Percentiles rank a stretch among this genome's conserved stretches.
phyloP scores from a whole-genome alignment of 306 rosid genomes.

The Senna siamea region DNA sequence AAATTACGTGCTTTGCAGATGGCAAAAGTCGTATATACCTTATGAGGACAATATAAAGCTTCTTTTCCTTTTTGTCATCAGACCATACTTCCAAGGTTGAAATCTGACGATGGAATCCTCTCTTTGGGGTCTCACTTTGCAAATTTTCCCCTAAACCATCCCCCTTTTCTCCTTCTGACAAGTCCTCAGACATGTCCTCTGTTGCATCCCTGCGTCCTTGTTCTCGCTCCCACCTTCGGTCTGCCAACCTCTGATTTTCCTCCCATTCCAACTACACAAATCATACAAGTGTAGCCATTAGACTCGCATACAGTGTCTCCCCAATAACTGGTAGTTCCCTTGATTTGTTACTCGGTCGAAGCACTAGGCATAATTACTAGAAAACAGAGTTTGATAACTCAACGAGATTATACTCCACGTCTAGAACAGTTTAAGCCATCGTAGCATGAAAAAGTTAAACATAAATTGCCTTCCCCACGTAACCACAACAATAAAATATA shows the following conservation, averaged over 20 bases:
- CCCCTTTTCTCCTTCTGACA: slow-evolving; percentile 89
- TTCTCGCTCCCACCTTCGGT: slow-evolving; percentile 84
- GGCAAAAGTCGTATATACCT: slow-evolving; percentile 51
- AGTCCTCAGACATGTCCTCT: slow-evolving; percentile 87
- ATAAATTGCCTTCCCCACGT: too few relatives aligned
- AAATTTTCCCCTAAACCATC: slow-evolving; percentile 56
- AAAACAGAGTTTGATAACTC: too few relatives aligned
- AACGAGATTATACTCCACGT: too few relatives aligned
- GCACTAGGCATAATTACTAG: too few relatives aligned
- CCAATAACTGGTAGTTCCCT: too few relatives aligned
- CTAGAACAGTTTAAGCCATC: too few relatives aligned
- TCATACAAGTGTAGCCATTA: too few relatives aligned
- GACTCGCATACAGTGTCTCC: too few relatives aligned
- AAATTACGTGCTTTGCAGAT: too few relatives aligned
- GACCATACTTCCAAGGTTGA: slow-evolving; percentile 86
- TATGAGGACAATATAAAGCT: slow-evolving; percentile 75
- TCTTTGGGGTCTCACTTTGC: slow-evolving; percentile 58
- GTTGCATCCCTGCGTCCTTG: slow-evolving; percentile 79
- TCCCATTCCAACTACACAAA: slow-evolving; percentile 79
- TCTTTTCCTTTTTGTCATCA: slow-evolving; percentile 83
- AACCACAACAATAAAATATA: too few relatives aligned
- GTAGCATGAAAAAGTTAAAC: too few relatives aligned
- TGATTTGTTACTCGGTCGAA: too few relatives aligned
- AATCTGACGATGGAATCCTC: slow-evolving; percentile 51
- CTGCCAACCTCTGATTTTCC: slow-evolving; percentile 61